A percentile compares a stretch with the other conserved stretches of the same genome.
phyloP scores from a whole-genome alignment of 2,329 filamentous ascomycete genomes.

The Didymella keratinophila region DNA sequence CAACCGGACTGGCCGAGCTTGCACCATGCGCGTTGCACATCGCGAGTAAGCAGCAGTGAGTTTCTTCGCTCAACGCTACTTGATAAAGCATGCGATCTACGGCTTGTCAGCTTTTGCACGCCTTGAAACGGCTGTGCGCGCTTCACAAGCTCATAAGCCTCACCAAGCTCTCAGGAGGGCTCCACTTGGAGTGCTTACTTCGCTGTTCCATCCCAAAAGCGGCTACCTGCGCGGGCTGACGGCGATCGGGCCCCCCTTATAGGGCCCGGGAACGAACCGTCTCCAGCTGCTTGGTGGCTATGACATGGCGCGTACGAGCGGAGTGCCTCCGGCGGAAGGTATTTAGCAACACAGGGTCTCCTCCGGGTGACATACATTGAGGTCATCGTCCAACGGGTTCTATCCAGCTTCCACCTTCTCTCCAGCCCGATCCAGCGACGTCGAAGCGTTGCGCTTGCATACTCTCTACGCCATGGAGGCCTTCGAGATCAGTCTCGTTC shows the following conservation, averaged over 20 bases:
- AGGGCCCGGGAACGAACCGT: background rate
- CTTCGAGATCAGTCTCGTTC: background rate
- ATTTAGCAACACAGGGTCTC: conserved; percentile 8
- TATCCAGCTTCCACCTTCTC: background rate
- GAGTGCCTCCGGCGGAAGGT: conserved; percentile 4
- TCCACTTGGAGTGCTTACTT: conserved; percentile 14
- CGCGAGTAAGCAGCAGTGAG: background rate
- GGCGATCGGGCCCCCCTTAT: background rate
- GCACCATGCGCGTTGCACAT: background rate
- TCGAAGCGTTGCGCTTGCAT: background rate
- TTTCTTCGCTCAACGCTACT: background rate
- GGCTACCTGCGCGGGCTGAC: conserved; percentile 3
- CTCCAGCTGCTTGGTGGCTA: conserved; percentile 6
- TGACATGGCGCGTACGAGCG: conserved; percentile 8
- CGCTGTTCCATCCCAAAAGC: conserved; percentile 1
- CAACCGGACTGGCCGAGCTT: background rate
- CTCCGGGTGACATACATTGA: background rate
- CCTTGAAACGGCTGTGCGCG: conserved; percentile 6
- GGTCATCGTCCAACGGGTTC: conserved; percentile 1
- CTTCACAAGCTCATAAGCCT: conserved; percentile 13
- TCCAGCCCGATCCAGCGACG: too few species aligned
- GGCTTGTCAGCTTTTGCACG: background rate
- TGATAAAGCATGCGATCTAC: conserved; percentile 2
- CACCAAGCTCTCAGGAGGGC: conserved; percentile 5
- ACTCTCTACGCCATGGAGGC: background rate